phyloP scores from a whole-genome alignment of 1,139 yeast genomes.

The Kodamaea arcana region DNA sequence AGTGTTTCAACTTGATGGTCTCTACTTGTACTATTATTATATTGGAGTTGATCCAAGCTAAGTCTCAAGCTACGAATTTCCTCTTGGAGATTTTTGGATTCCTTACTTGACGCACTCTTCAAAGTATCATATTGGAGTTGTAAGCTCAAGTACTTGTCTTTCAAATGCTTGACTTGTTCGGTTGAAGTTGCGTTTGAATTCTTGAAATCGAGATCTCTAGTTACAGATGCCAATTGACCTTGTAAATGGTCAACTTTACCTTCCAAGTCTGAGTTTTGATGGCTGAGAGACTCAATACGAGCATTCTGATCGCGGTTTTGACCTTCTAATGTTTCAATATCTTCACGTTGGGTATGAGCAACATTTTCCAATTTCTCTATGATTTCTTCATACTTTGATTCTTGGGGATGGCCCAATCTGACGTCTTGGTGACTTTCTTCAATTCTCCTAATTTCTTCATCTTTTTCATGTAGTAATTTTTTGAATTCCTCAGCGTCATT shows the following conservation, averaged over 20 bases:
- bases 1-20: conserved; percentile 1
- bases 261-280: background rate
- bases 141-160: conserved; percentile 1
- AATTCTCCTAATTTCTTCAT: conserved; percentile 15
- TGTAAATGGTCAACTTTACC: conserved; percentile 1
- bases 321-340: conserved; percentile 7
- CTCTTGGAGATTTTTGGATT: conserved; percentile 1
- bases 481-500: background rate
- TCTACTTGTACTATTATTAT: background rate
- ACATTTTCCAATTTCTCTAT: conserved; percentile 5
- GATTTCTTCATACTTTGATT: conserved; percentile 2
- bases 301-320: background rate
- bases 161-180: conserved; percentile 2
- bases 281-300: background rate
- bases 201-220: conserved; percentile 4
- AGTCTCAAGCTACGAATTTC: conserved; percentile 2
- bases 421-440: conserved; percentile 8
- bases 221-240: conserved; percentile 6
- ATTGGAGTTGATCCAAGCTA: background rate
- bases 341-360: conserved; percentile 5
- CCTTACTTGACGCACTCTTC: background rate
- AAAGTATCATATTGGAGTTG: conserved; percentile 1
- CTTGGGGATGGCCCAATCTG: background rate
- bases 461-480: conserved; percentile 8
- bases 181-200: conserved; percentile 1